Conservation (phyloP, 495 filamentous ascomycete genomes). For the Penicillium chermesinum region DNA sequence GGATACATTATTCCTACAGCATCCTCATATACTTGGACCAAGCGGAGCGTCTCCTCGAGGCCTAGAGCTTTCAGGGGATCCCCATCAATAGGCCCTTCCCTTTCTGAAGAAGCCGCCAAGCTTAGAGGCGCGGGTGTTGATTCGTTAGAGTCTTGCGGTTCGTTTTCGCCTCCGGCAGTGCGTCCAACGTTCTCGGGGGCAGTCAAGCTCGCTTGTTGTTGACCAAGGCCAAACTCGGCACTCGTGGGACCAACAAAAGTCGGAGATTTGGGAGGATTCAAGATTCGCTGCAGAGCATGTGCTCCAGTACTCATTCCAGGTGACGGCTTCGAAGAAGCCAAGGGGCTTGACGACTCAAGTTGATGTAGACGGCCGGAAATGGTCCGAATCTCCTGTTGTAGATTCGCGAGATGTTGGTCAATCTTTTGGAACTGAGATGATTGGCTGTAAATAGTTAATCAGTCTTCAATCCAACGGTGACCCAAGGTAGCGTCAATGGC, state of each 20-base stretch:
- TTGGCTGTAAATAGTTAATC: slow-evolving; percentile 15
- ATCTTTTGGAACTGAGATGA: slow-evolving; percentile 21
- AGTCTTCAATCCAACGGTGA: not conserved
- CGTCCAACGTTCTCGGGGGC: not conserved
- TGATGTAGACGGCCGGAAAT: slow-evolving; percentile 32
- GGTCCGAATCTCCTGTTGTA: slow-evolving; percentile 29
- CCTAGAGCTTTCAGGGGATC: slow-evolving; percentile 23
- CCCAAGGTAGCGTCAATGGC: not conserved
- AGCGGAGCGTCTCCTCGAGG: slow-evolving; percentile 59
- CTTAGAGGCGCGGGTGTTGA: slow-evolving; percentile 19
- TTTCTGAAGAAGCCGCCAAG: slow-evolving; percentile 14
- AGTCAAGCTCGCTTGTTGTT: slow-evolving; percentile 1
- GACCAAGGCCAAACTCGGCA: slow-evolving; percentile 37
- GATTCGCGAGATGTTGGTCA: slow-evolving; percentile 25
- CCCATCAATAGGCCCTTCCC: not conserved
- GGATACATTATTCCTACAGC: slow-evolving; percentile 83
- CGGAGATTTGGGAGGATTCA: slow-evolving; percentile 34
- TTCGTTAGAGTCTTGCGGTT: slow-evolving; percentile 13
- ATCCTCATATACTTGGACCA: slow-evolving; percentile 70
- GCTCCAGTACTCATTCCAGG: slow-evolving; percentile 1
- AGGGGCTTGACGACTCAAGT: slow-evolving; percentile 21
- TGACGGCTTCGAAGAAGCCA: slow-evolving; percentile 1
- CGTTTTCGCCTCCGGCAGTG: not conserved
- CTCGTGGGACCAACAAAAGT: slow-evolving; percentile 40
- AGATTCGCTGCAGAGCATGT: slow-evolving; percentile 26